Evolutionary conservation across 2,329 filamentous ascomycete species (phyloP).

Genomic region (Aspergillus tanneri): DNA sequence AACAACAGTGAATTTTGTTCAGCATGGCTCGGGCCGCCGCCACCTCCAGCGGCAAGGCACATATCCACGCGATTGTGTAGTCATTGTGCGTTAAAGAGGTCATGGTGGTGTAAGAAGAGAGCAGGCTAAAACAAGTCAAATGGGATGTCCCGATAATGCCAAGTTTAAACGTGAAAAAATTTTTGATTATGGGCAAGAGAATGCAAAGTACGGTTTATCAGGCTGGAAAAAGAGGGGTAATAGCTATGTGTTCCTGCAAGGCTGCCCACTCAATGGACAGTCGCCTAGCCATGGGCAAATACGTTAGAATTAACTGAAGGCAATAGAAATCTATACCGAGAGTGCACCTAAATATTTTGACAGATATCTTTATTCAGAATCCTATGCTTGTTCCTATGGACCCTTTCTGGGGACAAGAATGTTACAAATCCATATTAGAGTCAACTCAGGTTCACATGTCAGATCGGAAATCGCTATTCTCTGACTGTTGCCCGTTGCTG

Average conservation of each 20-base stretch:
- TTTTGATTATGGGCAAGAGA: neutral
- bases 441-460: neutral
- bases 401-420: neutral
- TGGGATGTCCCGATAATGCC: neutral
- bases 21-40: conserved; percentile 21
- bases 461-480: neutral
- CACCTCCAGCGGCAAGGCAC: conserved; percentile 17
- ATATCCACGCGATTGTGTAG: conserved; percentile 20
- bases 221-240: neutral
- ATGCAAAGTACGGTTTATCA: neutral
- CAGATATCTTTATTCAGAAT: no score
- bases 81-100: conserved; percentile 3
- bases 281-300: neutral
- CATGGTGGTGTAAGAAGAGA: neutral
- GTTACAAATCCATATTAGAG: neutral
- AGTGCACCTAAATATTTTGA: neutral
- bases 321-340: neutral
- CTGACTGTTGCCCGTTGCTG: neutral
- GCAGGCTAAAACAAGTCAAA: neutral
- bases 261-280: neutral
- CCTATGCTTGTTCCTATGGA: neutral
- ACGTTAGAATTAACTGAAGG: neutral
- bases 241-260: neutral
- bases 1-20: conserved; percentile 3
- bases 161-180: neutral